Evolutionary conservation across 1,284 basidiomycete species (phyloP).

Genomic region (Grifola frondosa): DNA sequence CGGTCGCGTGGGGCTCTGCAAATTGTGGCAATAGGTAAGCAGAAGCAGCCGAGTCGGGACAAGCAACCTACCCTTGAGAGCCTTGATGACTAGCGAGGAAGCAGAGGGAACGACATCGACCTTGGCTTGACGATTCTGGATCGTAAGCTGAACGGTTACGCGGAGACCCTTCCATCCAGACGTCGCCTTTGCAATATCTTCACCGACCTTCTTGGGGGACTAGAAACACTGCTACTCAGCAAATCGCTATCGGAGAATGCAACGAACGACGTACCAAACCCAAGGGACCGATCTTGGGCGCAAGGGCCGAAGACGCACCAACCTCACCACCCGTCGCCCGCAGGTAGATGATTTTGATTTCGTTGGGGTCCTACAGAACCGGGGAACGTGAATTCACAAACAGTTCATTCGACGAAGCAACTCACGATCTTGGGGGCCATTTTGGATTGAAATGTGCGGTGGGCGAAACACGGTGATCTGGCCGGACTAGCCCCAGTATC

Average conservation of each 20-base stretch:
- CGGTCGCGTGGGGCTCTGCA: conserved; percentile 98
- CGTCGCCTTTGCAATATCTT: conserved; percentile 99
- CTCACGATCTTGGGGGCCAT: conserved; percentile 82
- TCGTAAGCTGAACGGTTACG: conserved; percentile 98
- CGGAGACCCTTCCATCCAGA: conserved; percentile 99
- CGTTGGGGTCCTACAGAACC: conserved; percentile 75
- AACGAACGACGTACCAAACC: conserved; percentile 79
- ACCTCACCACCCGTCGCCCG: conserved; percentile 99
- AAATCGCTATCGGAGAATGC: background rate
- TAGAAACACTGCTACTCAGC: conserved; percentile 33
- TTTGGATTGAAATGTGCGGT: no score
- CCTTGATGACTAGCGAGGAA: conserved; percentile 96
- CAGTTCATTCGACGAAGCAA: conserved; percentile 13
- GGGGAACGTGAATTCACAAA: conserved; percentile 12
- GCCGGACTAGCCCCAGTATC: no score
- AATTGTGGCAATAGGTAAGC: background rate
- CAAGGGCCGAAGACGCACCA: conserved; percentile 97
- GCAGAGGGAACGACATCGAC: conserved; percentile 98
- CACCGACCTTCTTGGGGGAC: conserved; percentile 99
- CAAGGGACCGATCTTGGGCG: conserved; percentile 99
- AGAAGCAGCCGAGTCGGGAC: background rate
- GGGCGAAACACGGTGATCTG: no score
- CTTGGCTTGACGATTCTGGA: conserved; percentile 99
- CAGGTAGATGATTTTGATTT: conserved; percentile 99
- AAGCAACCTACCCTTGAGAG: conserved; percentile 81